A percentile compares a stretch with the other conserved stretches of the same genome.
These are phyloP conservation scores for Lactuca sativa DNA, from an alignment of 129 eudicot genomes.

Conservation along the genomic window DNA sequence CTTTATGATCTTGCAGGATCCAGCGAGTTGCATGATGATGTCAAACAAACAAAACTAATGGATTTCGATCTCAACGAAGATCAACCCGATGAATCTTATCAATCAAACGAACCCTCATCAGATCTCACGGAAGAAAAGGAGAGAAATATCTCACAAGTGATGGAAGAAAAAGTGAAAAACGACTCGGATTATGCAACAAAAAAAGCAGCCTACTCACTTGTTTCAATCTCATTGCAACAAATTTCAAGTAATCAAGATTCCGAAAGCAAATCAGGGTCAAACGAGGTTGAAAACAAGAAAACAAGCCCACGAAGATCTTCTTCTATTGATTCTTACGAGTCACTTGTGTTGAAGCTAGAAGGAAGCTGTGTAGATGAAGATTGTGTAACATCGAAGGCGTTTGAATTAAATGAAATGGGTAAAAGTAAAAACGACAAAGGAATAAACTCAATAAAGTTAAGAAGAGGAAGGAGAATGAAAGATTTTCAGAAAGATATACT, in stretches of 20 bases:
- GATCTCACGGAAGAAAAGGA: conserved; percentile 30
- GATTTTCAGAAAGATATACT: conserved; percentile 75
- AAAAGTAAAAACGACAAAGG: conserved; percentile 18
- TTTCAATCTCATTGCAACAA: conserved; percentile 38
- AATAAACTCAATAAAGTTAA: conserved; percentile 38
- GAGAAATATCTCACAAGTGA: conserved; percentile 2
- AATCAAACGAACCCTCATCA: conserved; percentile 32
- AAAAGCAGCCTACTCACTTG: conserved; percentile 59
- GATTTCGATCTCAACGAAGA: conserved; percentile 61
- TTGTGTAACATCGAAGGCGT: conserved; percentile 51
- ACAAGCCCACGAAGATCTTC: conserved; percentile 37
- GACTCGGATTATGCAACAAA: conserved; percentile 26
- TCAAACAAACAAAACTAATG: conserved; percentile 14
- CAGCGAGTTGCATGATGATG: conserved; percentile 24
- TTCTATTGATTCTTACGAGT: conserved; percentile 62
- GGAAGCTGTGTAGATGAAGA: conserved; percentile 50
- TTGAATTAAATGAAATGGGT: conserved; percentile 33
- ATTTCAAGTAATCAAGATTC: conserved; percentile 29
- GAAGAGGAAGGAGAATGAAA: conserved; percentile 75
- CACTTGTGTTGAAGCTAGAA: conserved; percentile 49
- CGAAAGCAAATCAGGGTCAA: conserved; percentile 18
- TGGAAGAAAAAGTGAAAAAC: not conserved
- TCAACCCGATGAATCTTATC: conserved; percentile 45
- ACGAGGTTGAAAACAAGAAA: conserved; percentile 24
- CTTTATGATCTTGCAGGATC: conserved; percentile 39